A percentile compares a stretch with the other conserved stretches of the same genome.
Conservation (phyloP, 1,284 basidiomycete genomes). For the Cyathus olla region DNA sequence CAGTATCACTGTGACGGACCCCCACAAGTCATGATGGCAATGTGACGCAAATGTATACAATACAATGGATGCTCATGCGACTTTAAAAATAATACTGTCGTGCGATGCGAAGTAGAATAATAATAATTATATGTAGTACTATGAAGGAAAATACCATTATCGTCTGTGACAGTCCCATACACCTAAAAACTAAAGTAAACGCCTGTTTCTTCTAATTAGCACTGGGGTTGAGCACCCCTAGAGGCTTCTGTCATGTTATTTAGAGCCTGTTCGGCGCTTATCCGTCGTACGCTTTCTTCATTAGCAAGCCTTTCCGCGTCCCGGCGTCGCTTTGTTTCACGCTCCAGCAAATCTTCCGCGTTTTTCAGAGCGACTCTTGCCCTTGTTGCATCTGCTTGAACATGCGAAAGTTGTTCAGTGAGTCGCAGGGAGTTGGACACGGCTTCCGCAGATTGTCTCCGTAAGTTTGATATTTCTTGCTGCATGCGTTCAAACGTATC, state of each 20-base stretch:
- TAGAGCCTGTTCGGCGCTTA: conserved; percentile 61
- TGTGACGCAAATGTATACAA: too few relatives aligned
- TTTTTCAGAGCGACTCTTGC: conserved; percentile 62
- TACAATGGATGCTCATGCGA: too few relatives aligned
- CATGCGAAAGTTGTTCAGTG: conserved; percentile 72
- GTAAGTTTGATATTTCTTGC: conserved; percentile 69
- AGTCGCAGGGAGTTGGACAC: conserved; percentile 69
- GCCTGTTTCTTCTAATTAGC: not conserved
- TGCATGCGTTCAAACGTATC: conserved; percentile 67
- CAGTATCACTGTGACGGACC: too few relatives aligned
- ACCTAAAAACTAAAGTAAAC: too few relatives aligned
- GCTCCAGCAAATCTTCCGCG: conserved; percentile 67
- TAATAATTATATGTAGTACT: too few relatives aligned
- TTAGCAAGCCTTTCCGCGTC: conserved; percentile 66
- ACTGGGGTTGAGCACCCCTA: not conserved
- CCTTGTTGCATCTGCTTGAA: conserved; percentile 66
- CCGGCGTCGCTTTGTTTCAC: conserved; percentile 65
- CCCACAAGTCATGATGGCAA: too few relatives aligned
- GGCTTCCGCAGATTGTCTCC: conserved; percentile 74
- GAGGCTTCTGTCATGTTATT: conserved; percentile 22
- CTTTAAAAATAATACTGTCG: too few relatives aligned
- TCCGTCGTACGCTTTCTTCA: conserved; percentile 61
- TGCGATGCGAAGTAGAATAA: too few relatives aligned
- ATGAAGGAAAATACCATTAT: too few relatives aligned
- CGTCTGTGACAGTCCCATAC: too few relatives aligned